Evolutionary conservation across 345 rosid species (phyloP).

Genomic region (Ceriops tagal): DNA sequence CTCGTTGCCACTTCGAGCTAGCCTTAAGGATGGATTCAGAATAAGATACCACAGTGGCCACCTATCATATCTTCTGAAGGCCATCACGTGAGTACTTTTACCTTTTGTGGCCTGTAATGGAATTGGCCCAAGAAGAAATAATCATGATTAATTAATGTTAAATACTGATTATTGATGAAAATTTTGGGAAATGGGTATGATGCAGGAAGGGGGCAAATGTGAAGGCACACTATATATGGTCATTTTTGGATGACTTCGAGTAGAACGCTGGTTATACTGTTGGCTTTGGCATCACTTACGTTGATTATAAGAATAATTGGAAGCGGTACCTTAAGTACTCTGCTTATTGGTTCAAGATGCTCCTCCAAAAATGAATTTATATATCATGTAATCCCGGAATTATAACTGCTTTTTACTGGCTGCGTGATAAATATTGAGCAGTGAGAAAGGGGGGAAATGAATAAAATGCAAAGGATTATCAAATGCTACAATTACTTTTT

Average conservation of each 20-base stretch:
- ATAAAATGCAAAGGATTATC: no score
- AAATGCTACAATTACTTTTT: no score
- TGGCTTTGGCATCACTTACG: constrained; percentile 26
- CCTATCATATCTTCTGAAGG: constrained; percentile 27
- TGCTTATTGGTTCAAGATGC: constrained; percentile 28
- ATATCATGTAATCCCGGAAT: no score
- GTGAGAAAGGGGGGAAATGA: no score
- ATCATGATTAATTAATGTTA: background rate
- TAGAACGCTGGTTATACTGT: constrained; percentile 29
- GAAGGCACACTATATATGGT: constrained; percentile 33
- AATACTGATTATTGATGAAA: background rate
- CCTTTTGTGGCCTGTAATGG: no score
- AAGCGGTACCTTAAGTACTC: constrained; percentile 34
- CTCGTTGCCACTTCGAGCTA: constrained; percentile 11
- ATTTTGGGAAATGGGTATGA: background rate
- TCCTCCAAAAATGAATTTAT: constrained; percentile 8
- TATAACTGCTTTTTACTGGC: no score
- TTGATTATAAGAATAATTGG: constrained; percentile 23
- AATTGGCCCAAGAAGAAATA: background rate
- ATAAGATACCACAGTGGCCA: constrained; percentile 36
- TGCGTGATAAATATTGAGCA: no score
- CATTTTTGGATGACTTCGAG: constrained; percentile 34
- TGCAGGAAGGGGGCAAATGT: constrained; percentile 34
- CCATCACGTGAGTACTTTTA: constrained; percentile 35
- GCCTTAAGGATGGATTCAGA: constrained; percentile 34